phyloP scores from a whole-genome alignment of 495 filamentous ascomycete genomes.

The Choiromyces venosus region DNA sequence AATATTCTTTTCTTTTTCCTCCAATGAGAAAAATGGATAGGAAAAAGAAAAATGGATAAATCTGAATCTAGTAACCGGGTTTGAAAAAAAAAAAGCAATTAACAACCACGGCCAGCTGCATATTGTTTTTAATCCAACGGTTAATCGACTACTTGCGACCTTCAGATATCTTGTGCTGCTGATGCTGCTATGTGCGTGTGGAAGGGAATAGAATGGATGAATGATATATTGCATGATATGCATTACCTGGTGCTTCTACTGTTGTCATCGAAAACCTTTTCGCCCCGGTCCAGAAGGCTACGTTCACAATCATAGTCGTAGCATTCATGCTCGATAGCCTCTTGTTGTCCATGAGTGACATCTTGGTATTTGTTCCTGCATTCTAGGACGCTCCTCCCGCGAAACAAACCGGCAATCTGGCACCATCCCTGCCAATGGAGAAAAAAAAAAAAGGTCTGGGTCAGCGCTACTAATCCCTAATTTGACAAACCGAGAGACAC shows the following conservation, averaged over 20 bases:
- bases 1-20: not conserved
- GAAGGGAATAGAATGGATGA: not conserved
- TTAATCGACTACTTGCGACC: not conserved
- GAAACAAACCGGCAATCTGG: constrained; percentile 39
- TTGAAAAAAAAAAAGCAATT: constrained; percentile 23
- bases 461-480: constrained; percentile 27
- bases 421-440: constrained; percentile 27
- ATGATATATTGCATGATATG: not conserved
- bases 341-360: not conserved
- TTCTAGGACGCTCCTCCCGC: constrained; percentile 24
- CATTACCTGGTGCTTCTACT: constrained; percentile 24
- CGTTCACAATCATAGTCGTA: constrained; percentile 8
- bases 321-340: constrained; percentile 10
- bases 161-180: constrained; percentile 24
- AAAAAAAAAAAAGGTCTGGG: constrained; percentile 1
- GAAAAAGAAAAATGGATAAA: constrained; percentile 37
- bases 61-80: constrained; percentile 12
- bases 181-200: not conserved
- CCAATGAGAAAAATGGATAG: not conserved
- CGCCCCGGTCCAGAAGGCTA: constrained; percentile 8
- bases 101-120: constrained; percentile 30
- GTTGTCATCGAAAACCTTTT: not conserved
- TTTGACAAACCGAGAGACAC: constrained; percentile 16
- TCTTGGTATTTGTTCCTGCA: constrained; percentile 33
- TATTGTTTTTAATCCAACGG: constrained; percentile 29